Percentiles rank a stretch among this genome's conserved stretches.
Evolutionary conservation across 768 basidiomycete genomes (phyloP).

Genomic region (Piloderma croceum): DNA sequence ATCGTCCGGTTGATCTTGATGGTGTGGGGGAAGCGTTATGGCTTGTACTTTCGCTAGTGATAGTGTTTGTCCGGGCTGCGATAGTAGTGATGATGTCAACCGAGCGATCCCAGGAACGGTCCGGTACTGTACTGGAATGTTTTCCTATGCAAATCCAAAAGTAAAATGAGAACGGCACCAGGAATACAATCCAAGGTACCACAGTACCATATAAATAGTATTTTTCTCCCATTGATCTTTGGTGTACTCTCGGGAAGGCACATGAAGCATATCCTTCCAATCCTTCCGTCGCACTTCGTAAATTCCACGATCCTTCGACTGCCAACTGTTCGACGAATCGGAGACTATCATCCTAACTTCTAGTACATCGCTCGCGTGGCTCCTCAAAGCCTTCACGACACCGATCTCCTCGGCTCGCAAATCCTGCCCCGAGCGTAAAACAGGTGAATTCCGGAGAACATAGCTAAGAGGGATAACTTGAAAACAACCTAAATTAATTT

Average conservation of each 20-base stretch:
- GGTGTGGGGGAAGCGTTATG: conserved; percentile 56
- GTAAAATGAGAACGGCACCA: too few species aligned
- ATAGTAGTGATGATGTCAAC: conserved; percentile 35
- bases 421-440: conserved; percentile 21
- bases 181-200: too few species aligned
- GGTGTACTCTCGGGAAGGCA: conserved; percentile 13
- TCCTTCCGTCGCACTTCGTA: conserved; percentile 55
- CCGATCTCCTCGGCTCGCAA: conserved; percentile 34
- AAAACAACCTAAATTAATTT: conserved; percentile 14
- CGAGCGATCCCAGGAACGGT: conserved; percentile 43
- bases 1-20: conserved; percentile 52
- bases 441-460: conserved; percentile 39
- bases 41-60: conserved; percentile 38
- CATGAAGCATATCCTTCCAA: too few species aligned
- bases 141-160: too few species aligned
- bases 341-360: conserved; percentile 61
- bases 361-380: conserved; percentile 37
- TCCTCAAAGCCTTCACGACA: conserved; percentile 57
- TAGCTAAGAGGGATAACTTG: conserved; percentile 58
- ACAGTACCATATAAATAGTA: conserved; percentile 64
- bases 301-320: conserved; percentile 42
- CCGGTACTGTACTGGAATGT: conserved; percentile 53
- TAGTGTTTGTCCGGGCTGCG: background rate
- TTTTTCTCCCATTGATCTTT: conserved; percentile 54
- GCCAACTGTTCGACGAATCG: conserved; percentile 32